These are phyloP conservation scores for Gnomoniopsis sp. DNA, from an alignment of 2,329 filamentous ascomycete species.

Conservation along the genomic window DNA sequence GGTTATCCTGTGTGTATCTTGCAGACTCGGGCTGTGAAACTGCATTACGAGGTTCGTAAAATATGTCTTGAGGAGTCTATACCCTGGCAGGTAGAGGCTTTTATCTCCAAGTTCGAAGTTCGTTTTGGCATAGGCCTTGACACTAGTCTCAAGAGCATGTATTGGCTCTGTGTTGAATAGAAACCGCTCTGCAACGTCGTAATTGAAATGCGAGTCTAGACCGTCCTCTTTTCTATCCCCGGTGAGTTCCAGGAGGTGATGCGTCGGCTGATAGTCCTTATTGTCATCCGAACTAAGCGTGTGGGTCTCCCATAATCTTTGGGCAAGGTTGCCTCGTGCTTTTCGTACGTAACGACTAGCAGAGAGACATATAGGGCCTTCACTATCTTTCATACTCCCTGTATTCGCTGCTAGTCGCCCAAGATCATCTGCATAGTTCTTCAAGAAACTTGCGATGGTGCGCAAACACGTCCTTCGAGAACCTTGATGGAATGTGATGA, in stretches of 20 bases:
- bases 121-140: neutral
- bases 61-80: neutral
- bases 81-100: neutral
- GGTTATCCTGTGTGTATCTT: neutral
- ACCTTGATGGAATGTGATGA: neutral
- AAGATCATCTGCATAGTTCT: slow-evolving; percentile 3
- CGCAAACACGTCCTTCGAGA: neutral
- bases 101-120: neutral
- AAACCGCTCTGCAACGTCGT: neutral
- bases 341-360: neutral
- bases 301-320: slow-evolving; percentile 3
- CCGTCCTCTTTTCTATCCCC: neutral
- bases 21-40: neutral
- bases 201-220: neutral
- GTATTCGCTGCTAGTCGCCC: neutral
- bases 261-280: neutral
- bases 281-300: neutral
- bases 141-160: neutral
- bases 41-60: neutral
- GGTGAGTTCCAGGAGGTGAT: neutral
- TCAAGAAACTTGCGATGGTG: neutral
- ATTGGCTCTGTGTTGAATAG: slow-evolving; percentile 9
- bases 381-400: neutral
- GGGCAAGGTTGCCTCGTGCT: neutral
- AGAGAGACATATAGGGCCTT: neutral